These are phyloP conservation scores for Ustilaginoidea virens DNA, from an alignment of 2,329 filamentous ascomycete species.

Conservation along the genomic window DNA sequence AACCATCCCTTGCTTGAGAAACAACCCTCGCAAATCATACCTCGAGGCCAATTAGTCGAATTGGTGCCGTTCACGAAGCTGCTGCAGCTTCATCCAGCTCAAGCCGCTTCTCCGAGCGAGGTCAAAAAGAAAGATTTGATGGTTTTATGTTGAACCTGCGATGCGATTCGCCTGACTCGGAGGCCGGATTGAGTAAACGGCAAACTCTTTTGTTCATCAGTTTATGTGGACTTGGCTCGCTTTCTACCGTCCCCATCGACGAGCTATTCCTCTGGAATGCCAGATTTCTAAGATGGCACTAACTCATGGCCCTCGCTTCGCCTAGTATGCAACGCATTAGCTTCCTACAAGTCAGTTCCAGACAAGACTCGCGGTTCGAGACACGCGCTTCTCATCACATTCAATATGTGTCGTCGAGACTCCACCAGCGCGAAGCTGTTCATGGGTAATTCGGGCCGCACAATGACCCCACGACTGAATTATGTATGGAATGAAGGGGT, in stretches of 20 bases:
- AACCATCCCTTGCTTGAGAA: too few relatives aligned
- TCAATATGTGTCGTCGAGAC: constrained; percentile 8
- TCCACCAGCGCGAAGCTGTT: constrained; percentile 2
- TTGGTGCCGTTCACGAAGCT: too few relatives aligned
- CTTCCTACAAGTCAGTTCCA: constrained; percentile 6
- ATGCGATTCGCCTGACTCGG: too few relatives aligned
- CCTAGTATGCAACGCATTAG: constrained; percentile 1
- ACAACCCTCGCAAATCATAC: too few relatives aligned
- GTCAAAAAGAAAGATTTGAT: too few relatives aligned
- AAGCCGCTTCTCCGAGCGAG: too few relatives aligned
- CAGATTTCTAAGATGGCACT: constrained; percentile 4
- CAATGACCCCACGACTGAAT: constrained; percentile 9
- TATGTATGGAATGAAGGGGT: constrained; percentile 23
- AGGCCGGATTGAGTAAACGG: too few relatives aligned
- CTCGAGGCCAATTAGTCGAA: too few relatives aligned
- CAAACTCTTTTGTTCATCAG: too few relatives aligned
- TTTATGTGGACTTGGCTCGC: background rate
- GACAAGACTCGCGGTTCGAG: constrained; percentile 9
- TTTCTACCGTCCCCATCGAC: background rate
- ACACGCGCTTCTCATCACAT: constrained; percentile 17
- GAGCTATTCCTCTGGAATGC: constrained; percentile 3
- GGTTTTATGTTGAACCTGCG: too few relatives aligned
- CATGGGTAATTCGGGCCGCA: constrained; percentile 1
- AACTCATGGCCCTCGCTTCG: constrained; percentile 3
- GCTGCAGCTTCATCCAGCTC: too few relatives aligned